Base-by-base conservation (phyloP, 768 basidiomycete species). In the Boletus tomentosulus region DNA sequence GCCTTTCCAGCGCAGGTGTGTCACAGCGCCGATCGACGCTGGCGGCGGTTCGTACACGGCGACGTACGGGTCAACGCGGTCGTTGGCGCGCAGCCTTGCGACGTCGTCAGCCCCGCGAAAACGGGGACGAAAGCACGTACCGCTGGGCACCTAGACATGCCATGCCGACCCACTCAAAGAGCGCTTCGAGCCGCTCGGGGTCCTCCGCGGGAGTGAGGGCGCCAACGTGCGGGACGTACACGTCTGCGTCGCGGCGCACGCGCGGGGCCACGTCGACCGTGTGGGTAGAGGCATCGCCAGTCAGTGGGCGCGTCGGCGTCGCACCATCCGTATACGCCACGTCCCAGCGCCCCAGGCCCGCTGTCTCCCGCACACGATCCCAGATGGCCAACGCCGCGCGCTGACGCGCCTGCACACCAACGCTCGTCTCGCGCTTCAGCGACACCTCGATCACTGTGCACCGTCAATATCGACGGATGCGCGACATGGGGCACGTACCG, bases 131-230 rank as follows among this genome's bases (percentile, higher is more conserved):
- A 4, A 2, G 9, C 46, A 57, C 55, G 6, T 55, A 85, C 88
- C 88, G 75, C 63, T 86, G 84, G 2, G 88, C 74, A 13, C 82
- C 85, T 5, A 89, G 62, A 53, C 74, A 75, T 3, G 81, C 84
- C 81, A 89, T 78, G 7, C 87, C 88, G 8, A 82, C 74, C 88
- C 88, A 90, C 64, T 89, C 88, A 48, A 86, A 84, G 15, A 87
- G 67, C 3, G 62, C 68, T 8, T 68, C 63, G 41, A 80, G 67
- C 8, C 73, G 71, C 10, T 72, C 70, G 7, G 77, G 66, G 76
- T 82, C 82, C 52, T 83, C 81, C 42, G 61, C 55, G 1, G 57
- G 62, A 12, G 68, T 54, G 45, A 78, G 57, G 8, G 61, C 55
- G 7, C 66, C 65, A 4, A 66, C 44, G n/a, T 31, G 50, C 30